A percentile compares a stretch with the other conserved stretches of the same genome.
phyloP scores from a whole-genome alignment of 768 basidiomycete genomes.

The Boletus sp. region DNA sequence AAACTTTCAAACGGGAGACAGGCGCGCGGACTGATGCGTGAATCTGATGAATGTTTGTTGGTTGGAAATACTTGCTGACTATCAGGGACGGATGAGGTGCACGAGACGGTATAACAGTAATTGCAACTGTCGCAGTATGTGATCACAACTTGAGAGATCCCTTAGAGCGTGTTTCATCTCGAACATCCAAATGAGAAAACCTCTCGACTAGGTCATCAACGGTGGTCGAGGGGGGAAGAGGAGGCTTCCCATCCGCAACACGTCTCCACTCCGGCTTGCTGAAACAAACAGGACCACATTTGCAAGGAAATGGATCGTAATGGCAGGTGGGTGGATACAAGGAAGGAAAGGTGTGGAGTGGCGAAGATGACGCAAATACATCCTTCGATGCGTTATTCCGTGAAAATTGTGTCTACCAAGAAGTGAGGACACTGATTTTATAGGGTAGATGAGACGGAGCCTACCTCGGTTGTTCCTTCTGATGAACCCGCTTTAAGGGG shows the following conservation, averaged over 20 bases:
- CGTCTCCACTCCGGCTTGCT: slow-evolving; percentile 9
- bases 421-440: neutral
- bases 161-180: slow-evolving; percentile 2
- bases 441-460: no score
- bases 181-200: slow-evolving; percentile 17
- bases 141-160: neutral
- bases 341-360: slow-evolving; percentile 16
- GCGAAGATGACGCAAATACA: neutral
- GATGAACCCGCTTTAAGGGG: rapidly evolving
- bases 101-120: slow-evolving; percentile 12
- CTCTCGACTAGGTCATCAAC: slow-evolving; percentile 8
- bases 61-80: neutral
- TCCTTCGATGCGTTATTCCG: neutral
- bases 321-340: slow-evolving; percentile 12
- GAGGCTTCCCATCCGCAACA: neutral
- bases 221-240: neutral
- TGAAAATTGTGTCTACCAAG: neutral
- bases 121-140: slow-evolving; percentile 13
- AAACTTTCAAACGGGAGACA: neutral
- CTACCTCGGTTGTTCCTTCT: neutral
- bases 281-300: neutral
- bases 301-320: slow-evolving; percentile 20
- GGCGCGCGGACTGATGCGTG: neutral
- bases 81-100: slow-evolving; percentile 19
- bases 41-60: neutral